Evolutionary conservation across 169 alveolate species (phyloP).

Genomic region (Pseudocohnilembus persalinus): DNA sequence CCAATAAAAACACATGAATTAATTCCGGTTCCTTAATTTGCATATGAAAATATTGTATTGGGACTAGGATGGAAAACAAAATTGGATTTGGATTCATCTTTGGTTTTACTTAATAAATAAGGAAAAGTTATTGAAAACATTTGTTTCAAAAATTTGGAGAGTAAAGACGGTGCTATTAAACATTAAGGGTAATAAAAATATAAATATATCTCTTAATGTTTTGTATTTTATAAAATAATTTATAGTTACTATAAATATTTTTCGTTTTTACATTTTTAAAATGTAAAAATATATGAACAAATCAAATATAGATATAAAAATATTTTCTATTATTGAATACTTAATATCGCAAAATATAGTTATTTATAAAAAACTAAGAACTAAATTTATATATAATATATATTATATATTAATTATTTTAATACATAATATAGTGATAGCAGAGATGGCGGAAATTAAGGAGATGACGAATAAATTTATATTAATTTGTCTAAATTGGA

Average conservation of each 20-base stretch:
- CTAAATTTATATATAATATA: too few species aligned
- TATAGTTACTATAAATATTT: too few species aligned
- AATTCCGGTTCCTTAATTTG: neutral
- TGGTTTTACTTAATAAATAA: neutral
- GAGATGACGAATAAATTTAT: neutral
- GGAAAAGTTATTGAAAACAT: neutral
- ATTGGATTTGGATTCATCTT: neutral
- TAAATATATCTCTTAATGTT: too few species aligned
- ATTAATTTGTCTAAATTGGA: neutral
- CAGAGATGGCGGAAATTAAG: neutral
- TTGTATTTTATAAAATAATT: too few species aligned
- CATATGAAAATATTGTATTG: neutral
- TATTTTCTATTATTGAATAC: too few species aligned
- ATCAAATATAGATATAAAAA: too few species aligned
- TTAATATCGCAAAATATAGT: too few species aligned
- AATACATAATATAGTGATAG: too few species aligned
- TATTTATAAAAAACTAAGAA: too few species aligned
- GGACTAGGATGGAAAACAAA: neutral
- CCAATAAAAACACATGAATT: neutral
- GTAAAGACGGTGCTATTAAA: neutral
- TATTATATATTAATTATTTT: too few species aligned
- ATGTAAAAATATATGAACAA: too few species aligned
- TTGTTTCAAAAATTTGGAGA: neutral
- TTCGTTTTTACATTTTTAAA: too few species aligned
- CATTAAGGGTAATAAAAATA: neutral